phyloP scores from a whole-genome alignment of 176 grass and related monocot genomes.

The Ananas comosus region DNA sequence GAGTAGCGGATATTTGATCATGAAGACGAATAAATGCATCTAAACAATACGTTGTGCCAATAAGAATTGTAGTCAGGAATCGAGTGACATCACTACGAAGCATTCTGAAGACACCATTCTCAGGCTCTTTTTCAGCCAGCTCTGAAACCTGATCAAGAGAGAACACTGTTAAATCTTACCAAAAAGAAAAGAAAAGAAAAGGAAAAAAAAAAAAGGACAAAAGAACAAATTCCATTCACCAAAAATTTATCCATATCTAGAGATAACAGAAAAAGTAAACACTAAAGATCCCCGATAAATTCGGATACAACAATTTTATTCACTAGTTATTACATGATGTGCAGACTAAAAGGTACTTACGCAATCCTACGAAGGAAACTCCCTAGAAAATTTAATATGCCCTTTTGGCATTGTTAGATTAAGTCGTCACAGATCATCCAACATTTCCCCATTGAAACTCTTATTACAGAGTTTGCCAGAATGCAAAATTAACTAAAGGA shows the following conservation, averaged over 20 bases:
- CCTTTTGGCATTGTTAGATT: too few species aligned
- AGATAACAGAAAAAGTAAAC: neutral
- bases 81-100: slow-evolving; percentile 88
- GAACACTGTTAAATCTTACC: neutral
- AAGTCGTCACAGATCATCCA: too few species aligned
- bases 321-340: neutral
- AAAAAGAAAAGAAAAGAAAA: slow-evolving; percentile 1
- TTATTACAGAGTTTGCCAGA: too few species aligned
- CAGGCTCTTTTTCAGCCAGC: slow-evolving; percentile 94
- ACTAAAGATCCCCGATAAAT: neutral
- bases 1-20: slow-evolving; percentile 3
- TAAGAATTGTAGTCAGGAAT: slow-evolving; percentile 94
- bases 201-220: slow-evolving; percentile 12
- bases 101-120: slow-evolving; percentile 97
- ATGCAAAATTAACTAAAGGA: too few species aligned
- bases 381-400: too few species aligned
- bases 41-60: slow-evolving; percentile 80
- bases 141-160: slow-evolving; percentile 46
- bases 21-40: slow-evolving; percentile 2
- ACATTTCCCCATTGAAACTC: too few species aligned
- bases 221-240: neutral
- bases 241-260: neutral
- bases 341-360: neutral
- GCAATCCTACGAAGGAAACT: neutral
- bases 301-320: neutral